Evolutionary conservation across 768 basidiomycete genomes (phyloP).

Genomic region (Lanmaoa pseudosensibilis): DNA sequence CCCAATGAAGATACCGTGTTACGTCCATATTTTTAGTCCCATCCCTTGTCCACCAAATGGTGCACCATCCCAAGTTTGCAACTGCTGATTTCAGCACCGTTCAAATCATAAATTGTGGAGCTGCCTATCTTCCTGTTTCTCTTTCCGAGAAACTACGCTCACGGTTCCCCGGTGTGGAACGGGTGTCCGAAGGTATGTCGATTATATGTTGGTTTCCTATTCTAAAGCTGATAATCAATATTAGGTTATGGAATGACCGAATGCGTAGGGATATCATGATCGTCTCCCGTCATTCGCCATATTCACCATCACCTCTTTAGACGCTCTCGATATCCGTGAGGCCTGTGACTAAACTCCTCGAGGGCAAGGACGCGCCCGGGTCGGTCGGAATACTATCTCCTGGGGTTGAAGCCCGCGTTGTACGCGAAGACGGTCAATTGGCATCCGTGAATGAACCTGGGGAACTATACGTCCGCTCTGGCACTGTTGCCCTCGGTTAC

Average conservation of each 20-base stretch:
- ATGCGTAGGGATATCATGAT: conserved; percentile 44
- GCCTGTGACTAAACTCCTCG: conserved; percentile 46
- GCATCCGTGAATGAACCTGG: conserved; percentile 59
- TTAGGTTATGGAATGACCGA: conserved; percentile 75
- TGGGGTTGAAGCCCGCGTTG: conserved; percentile 61
- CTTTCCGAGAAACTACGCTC: conserved; percentile 44
- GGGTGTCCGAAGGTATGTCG: conserved; percentile 47
- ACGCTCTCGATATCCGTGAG: conserved; percentile 52
- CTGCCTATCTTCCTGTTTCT: conserved; percentile 66
- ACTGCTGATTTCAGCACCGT: conserved; percentile 57
- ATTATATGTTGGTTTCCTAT: background rate
- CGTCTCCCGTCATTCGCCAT: background rate
- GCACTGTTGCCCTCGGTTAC: conserved; percentile 64
- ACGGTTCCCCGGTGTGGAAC: conserved; percentile 36
- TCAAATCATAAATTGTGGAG: conserved; percentile 47
- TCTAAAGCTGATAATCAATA: conserved; percentile 2
- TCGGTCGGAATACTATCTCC: conserved; percentile 61
- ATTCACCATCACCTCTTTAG: conserved; percentile 33
- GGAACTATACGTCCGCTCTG: conserved; percentile 60
- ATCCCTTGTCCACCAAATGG: conserved; percentile 63
- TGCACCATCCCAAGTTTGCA: conserved; percentile 48
- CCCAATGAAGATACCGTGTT: conserved; percentile 49
- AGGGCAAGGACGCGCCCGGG: conserved; percentile 41
- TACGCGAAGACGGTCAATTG: conserved; percentile 57
- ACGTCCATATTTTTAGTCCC: conserved; percentile 55